Evolutionary conservation across 2,329 filamentous ascomycete genomes (phyloP).

Genomic region (Raffaelea albimanens): DNA sequence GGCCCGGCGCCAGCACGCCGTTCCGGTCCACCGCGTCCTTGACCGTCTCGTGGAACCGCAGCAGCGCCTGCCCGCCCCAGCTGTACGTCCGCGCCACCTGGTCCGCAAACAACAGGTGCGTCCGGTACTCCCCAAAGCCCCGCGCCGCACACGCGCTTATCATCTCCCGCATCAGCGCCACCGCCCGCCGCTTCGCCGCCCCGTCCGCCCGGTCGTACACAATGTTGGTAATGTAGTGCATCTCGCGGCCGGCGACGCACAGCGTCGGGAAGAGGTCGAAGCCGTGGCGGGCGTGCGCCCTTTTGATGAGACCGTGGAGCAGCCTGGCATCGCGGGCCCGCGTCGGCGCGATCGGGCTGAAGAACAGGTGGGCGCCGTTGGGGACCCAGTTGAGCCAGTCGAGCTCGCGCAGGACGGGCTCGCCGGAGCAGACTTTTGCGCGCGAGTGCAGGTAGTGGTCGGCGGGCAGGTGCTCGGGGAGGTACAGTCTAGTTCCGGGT

Average conservation of each 20-base stretch:
- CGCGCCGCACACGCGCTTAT: constrained; percentile 23
- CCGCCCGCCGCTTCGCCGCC: constrained; percentile 17
- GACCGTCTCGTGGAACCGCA: constrained; percentile 26
- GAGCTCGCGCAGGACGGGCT: constrained; percentile 27
- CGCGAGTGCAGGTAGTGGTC: constrained; percentile 27
- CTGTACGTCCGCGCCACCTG: constrained; percentile 28
- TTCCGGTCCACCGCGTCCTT: constrained; percentile 31
- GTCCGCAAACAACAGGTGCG: constrained; percentile 29
- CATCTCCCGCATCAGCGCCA: constrained; percentile 23
- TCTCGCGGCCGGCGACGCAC: constrained; percentile 40
- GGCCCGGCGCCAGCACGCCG: constrained; percentile 35
- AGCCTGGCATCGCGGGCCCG: constrained; percentile 34
- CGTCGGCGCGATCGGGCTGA: constrained; percentile 41
- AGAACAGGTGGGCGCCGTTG: constrained; percentile 42
- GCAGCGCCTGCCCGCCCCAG: constrained; percentile 25
- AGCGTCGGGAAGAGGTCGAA: constrained; percentile 43
- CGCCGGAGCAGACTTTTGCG: constrained; percentile 23
- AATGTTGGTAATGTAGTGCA: constrained; percentile 44
- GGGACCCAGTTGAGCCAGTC: constrained; percentile 38
- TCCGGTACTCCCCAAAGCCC: constrained; percentile 30
- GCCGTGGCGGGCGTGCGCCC: constrained; percentile 28
- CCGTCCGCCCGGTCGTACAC: constrained; percentile 30
- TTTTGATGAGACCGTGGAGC: constrained; percentile 30
- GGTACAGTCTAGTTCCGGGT: constrained; percentile 30
- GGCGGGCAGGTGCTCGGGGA: constrained; percentile 28